phyloP scores from a whole-genome alignment of 352 stramenopile species.

The Phytophthora pseudosyringae region DNA sequence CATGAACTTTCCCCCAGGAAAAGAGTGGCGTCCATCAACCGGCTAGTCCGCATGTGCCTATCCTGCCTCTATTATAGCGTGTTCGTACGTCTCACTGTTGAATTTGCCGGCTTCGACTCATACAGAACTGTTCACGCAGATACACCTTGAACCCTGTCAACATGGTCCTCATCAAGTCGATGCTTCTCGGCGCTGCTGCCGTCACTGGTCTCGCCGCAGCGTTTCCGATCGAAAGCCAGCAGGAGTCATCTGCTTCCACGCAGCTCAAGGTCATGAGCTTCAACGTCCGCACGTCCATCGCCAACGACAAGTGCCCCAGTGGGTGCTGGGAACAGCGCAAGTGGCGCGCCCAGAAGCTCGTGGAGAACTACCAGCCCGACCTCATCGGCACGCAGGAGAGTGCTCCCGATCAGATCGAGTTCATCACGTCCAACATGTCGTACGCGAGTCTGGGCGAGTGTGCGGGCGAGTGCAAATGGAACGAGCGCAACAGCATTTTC shows the following conservation, averaged over 20 bases:
- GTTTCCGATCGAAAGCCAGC: conserved; percentile 4
- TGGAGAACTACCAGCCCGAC: conserved; percentile 54
- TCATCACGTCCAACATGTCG: conserved; percentile 46
- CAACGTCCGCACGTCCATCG: conserved; percentile 63
- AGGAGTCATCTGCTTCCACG: background rate
- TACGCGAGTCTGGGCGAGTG: conserved; percentile 62
- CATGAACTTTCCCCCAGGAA: background rate
- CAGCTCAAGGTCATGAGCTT: conserved; percentile 69
- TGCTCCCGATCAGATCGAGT: conserved; percentile 54
- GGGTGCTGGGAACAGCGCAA: conserved; percentile 66
- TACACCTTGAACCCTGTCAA: background rate
- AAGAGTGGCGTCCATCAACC: background rate
- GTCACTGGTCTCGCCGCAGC: background rate
- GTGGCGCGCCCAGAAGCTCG: conserved; percentile 42
- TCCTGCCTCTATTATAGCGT: background rate
- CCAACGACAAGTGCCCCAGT: conserved; percentile 54
- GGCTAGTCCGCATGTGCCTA: background rate
- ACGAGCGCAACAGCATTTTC: conserved; percentile 76
- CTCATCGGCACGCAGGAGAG: conserved; percentile 70
- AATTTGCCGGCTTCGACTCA: background rate
- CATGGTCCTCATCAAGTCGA: conserved; percentile 6
- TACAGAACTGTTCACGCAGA: background rate
- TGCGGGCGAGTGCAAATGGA: conserved; percentile 53
- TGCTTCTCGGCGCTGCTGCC: conserved; percentile 5
- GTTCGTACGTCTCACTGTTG: background rate